Evolutionary conservation across 805 yeast species (phyloP), one percentile per base, ranked within the genome.

Genomic region (Candida xyloterini): DNA sequence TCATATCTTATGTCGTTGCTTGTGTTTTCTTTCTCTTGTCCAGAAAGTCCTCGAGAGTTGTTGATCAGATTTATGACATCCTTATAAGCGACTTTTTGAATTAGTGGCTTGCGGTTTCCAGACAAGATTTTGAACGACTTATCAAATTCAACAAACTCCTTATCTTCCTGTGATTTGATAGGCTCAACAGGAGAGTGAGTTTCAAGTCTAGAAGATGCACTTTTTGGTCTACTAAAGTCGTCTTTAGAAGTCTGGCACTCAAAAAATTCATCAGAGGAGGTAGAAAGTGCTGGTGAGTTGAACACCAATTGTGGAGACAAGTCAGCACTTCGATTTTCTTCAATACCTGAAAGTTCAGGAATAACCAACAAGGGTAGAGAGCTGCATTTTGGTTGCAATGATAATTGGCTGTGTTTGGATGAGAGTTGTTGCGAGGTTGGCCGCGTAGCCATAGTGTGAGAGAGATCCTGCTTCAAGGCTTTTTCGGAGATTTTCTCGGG

Each of bases 401-500:
- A 15, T 6, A n/a, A 14, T 6, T 23, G 21, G 11, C 33, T 18
- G 15, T 30, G 29, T 11, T 15, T 10, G 9, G 33, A 11, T 20
- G 33, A 20, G 5, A 33, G 18, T 11, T 40, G 42, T 16, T 33
- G 42, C 14, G 42, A 31, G 13, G 33, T 24, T 7, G 43, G 43
- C 28, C 42, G 33, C 15, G 15, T 3, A n/a, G 15, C 13, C 13
- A 25, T 23, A 9, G n/a, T 13, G 4, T n/a, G 38, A 37, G 16
- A 33, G 7, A 23, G 25, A 5, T 11, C n/a, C 13, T 30, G 33
- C 25, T 20, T 35, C 10, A 34, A 11, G n/a, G 25, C 25, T 11
- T 11, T 23, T 11, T 23, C 25, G 26, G 62, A 50, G 9, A 59
- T 56, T 40, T 59, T 59, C 16, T 47, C 43, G 0, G 64, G 64